Conservation (phyloP, 306 rosid species). For the Pueraria montana region DNA sequence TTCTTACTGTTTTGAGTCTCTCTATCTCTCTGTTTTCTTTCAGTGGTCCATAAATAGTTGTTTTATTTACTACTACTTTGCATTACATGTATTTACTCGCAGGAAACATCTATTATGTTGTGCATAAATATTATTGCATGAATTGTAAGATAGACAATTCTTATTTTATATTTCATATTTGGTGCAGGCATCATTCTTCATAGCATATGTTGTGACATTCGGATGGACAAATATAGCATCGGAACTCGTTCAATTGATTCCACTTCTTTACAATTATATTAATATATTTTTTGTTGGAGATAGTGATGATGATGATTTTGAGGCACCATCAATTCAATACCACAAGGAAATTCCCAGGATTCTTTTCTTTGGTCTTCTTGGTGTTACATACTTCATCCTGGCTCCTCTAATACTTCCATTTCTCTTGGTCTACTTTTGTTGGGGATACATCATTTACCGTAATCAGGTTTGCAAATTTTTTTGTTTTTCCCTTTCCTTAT, state of each 20-base stretch:
- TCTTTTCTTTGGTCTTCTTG: constrained; percentile 90
- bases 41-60: background rate
- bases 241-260: constrained; percentile 68
- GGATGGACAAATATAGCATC: constrained; percentile 78
- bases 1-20: constrained; percentile 3
- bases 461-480: constrained; percentile 73
- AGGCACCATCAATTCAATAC: constrained; percentile 74
- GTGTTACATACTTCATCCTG: constrained; percentile 81
- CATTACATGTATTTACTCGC: constrained; percentile 23
- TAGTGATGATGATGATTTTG: constrained; percentile 53
- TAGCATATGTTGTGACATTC: constrained; percentile 68
- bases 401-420: constrained; percentile 96
- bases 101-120: constrained; percentile 4
- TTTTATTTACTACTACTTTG: constrained; percentile 1
- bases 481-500: background rate
- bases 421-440: constrained; percentile 76
- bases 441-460: constrained; percentile 82
- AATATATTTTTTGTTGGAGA: constrained; percentile 58
- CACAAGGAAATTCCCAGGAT: constrained; percentile 70
- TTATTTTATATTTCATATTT: constrained; percentile 37
- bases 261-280: constrained; percentile 57
- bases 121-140: constrained; percentile 18
- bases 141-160: constrained; percentile 26
- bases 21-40: constrained; percentile 2
- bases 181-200: constrained; percentile 92